Base-by-base conservation (phyloP, 352 stramenopile genomes). In the Phytophthora europaea region DNA sequence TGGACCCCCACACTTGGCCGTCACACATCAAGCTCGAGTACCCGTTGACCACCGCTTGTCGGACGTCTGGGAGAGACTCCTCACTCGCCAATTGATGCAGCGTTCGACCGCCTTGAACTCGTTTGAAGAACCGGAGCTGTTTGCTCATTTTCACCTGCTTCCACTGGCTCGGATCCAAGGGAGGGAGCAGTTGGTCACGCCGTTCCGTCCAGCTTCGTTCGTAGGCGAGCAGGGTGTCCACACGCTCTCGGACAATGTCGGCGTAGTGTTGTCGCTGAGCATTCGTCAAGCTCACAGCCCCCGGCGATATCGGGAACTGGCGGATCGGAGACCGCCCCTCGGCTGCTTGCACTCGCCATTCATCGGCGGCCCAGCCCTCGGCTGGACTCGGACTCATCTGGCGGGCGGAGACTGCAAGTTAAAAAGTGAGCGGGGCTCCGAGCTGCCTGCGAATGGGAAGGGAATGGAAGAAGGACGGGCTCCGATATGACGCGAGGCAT, bases 141-240 rank as follows among this genome's bases (percentile, higher is more conserved):
- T 71, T 73, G 28, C 53, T 63, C 31, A 40, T 72, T 22, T 80
- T 65, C 26, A 82, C 58, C 28, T 78, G 65, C 28, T 88, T 88
- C 85, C 85, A 93, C 55, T 90, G 75, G 16, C n/a, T 51, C 12
- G 63, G 34, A 48, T 91, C 77, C 9, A 90, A 57, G 2, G 71
- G 63, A 10, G 72, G 62, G 2, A 75, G 65, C 4, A 74, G 56
- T 0, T 76, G 73, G 62, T 91, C 78, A 26, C 34, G 34, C 4
- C 34, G 34, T 15, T 43, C 34, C 34, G 34, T 43, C 34, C 34
- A 43, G 34, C 34, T 43, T 15, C 34, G 34, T 12, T 43, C 34
- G 34, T 83, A 63, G 5, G 68, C 72, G 2, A 89, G 75, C 2
- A 79, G 40, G 6, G 64, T 43, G 16, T 73, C 66, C 16, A 89